Evolutionary conservation across 1,284 basidiomycete genomes (phyloP).

Genomic region (Takashimella koratensis): DNA sequence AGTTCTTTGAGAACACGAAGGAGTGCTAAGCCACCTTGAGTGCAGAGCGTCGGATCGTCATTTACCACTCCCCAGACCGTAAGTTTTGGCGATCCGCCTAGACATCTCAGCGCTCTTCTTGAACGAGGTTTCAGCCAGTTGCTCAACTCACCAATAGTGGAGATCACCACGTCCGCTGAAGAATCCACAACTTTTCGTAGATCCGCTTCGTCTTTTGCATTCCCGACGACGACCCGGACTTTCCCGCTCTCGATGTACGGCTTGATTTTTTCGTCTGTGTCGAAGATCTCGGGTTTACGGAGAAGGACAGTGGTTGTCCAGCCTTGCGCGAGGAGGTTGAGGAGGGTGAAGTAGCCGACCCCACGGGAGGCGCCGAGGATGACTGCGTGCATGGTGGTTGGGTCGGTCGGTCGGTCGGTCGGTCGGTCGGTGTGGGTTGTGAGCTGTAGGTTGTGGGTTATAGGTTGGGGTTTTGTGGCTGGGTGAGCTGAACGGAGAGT

Average conservation of each 20-base stretch:
- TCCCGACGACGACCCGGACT: slow-evolving; percentile 20
- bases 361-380: slow-evolving; percentile 26
- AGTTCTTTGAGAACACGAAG: slow-evolving; percentile 13
- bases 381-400: slow-evolving; percentile 16
- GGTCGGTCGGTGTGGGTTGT: too few relatives aligned
- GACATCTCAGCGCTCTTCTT: too few relatives aligned
- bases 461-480: too few relatives aligned
- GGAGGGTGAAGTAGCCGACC: slow-evolving; percentile 15
- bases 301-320: slow-evolving; percentile 12
- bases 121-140: too few relatives aligned
- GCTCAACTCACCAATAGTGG: slow-evolving; percentile 30
- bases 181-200: slow-evolving; percentile 17
- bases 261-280: slow-evolving; percentile 10
- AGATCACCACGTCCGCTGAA: slow-evolving; percentile 22
- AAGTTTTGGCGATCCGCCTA: slow-evolving; percentile 16
- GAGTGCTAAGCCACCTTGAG: slow-evolving; percentile 13
- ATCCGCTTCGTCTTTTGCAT: slow-evolving; percentile 25
- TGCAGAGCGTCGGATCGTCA: slow-evolving; percentile 25
- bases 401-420: background rate
- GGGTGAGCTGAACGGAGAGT: too few relatives aligned
- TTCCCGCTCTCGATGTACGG: slow-evolving; percentile 14
- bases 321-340: slow-evolving; percentile 4
- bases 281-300: slow-evolving; percentile 19
- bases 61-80: slow-evolving; percentile 16
- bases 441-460: too few relatives aligned